phyloP scores from a whole-genome alignment of 208 protist genomes.

The Trypanosoma brucei region DNA sequence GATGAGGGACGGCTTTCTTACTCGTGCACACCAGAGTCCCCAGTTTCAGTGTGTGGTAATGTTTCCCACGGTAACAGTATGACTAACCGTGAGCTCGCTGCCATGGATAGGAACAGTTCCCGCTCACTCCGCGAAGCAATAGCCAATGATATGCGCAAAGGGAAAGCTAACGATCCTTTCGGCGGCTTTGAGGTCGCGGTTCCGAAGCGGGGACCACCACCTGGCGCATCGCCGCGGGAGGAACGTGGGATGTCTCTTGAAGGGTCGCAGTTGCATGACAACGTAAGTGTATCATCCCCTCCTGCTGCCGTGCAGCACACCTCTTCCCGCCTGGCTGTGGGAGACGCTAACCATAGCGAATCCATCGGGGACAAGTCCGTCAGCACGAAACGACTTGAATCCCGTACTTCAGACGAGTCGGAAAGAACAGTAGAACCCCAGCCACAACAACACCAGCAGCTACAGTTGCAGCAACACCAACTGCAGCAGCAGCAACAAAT shows the following conservation, averaged over 20 bases:
- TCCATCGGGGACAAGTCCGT: not conserved
- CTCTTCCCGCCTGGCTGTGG: not conserved
- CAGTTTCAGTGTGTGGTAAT: conserved; percentile 4
- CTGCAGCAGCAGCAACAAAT: conserved; percentile 3
- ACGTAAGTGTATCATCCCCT: not conserved
- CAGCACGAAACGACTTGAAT: not conserved
- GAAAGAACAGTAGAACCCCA: not conserved
- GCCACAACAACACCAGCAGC: not conserved
- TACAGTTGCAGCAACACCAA: conserved; percentile 4
- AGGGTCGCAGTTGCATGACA: not conserved
- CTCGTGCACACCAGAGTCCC: conserved; percentile 16
- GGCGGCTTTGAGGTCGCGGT: conserved; percentile 78
- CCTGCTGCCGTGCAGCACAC: not conserved
- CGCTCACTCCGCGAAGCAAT: conserved; percentile 76
- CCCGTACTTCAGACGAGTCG: not conserved
- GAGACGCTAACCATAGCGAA: not conserved
- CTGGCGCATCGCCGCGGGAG: not conserved
- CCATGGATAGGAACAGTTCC: conserved; percentile 56
- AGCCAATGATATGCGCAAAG: conserved; percentile 80
- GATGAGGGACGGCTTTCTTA: conserved; percentile 85
- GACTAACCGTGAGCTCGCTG: conserved; percentile 9
- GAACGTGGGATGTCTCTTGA: not conserved
- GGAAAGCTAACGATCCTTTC: conserved; percentile 69
- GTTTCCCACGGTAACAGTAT: conserved; percentile 2
- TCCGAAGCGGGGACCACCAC: conserved; percentile 40